Percentiles rank a stretch among this genome's conserved stretches.
Evolutionary conservation across 2,329 filamentous ascomycete species (phyloP).

Genomic region (Sarocladium oryzae): DNA sequence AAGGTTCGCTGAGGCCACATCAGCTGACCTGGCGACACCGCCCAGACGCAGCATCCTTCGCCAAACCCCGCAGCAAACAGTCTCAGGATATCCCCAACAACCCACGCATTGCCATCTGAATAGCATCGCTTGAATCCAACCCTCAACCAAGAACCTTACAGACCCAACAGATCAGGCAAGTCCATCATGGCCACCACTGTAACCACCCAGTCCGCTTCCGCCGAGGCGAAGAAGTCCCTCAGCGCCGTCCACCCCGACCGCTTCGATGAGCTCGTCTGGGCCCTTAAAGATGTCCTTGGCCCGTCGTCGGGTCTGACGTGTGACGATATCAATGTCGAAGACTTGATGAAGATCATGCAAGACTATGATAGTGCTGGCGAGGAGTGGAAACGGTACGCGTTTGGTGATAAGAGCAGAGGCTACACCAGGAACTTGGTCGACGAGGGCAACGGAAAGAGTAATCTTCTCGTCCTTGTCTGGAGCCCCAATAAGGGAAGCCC

Average conservation of each 20-base stretch:
- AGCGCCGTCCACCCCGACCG: constrained; percentile 27
- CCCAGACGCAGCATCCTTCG: neutral
- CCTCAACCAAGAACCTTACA: neutral
- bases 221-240: constrained; percentile 14
- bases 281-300: constrained; percentile 69
- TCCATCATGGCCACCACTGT: constrained; percentile 32
- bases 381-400: constrained; percentile 71
- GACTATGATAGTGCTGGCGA: constrained; percentile 61
- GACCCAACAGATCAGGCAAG: no score
- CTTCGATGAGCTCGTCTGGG: constrained; percentile 66
- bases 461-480: constrained; percentile 82
- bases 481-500: constrained; percentile 74
- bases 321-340: constrained; percentile 68
- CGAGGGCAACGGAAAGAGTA: constrained; percentile 76
- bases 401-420: constrained; percentile 60
- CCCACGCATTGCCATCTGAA: neutral
- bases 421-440: constrained; percentile 90
- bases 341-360: constrained; percentile 67
- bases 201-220: constrained; percentile 19
- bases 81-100: neutral
- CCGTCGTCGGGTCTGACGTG: constrained; percentile 77
- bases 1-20: constrained; percentile 6
- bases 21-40: constrained; percentile 5
- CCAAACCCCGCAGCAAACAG: constrained; percentile 4
- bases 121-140: constrained; percentile 6